Evolutionary conservation across 2,329 filamentous ascomycete genomes (phyloP).

Genomic region (Hypoxylon sp.): DNA sequence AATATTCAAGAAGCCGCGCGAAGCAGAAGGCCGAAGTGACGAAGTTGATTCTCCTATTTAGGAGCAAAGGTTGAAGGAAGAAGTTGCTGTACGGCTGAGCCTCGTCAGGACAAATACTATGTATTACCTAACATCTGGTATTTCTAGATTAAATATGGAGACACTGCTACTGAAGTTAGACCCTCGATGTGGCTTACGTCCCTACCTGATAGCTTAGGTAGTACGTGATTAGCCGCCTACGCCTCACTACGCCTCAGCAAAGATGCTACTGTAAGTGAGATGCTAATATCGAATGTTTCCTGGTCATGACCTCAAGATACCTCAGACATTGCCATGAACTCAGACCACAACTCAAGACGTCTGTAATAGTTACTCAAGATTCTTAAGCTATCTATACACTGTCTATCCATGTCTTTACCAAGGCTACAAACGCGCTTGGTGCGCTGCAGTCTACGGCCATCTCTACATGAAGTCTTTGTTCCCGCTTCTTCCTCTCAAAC

Average conservation of each 20-base stretch:
- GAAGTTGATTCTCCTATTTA: neutral
- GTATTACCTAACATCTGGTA: neutral
- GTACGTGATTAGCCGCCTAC: neutral
- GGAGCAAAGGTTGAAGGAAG: neutral
- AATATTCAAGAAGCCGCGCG: neutral
- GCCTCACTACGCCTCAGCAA: neutral
- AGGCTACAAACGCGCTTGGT: constrained; percentile 32
- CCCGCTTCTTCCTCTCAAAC: constrained; percentile 46
- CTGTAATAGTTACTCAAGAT: no score
- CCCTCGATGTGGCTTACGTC: no score
- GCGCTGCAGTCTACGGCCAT: constrained; percentile 34
- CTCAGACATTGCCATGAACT: no score
- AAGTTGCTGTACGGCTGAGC: neutral
- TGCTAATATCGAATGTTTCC: neutral
- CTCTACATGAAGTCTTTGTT: constrained; percentile 50
- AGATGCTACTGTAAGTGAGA: neutral
- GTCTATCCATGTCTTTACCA: constrained; percentile 38
- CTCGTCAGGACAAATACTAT: neutral
- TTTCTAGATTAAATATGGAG: neutral
- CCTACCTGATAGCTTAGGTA: no score
- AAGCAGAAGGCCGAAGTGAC: neutral
- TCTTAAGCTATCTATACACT: neutral
- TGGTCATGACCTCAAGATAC: neutral
- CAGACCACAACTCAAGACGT: no score
- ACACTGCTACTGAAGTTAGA: neutral